Conservation (phyloP, 2,329 filamentous ascomycete species). For the Endoconidiophora laricicola region DNA sequence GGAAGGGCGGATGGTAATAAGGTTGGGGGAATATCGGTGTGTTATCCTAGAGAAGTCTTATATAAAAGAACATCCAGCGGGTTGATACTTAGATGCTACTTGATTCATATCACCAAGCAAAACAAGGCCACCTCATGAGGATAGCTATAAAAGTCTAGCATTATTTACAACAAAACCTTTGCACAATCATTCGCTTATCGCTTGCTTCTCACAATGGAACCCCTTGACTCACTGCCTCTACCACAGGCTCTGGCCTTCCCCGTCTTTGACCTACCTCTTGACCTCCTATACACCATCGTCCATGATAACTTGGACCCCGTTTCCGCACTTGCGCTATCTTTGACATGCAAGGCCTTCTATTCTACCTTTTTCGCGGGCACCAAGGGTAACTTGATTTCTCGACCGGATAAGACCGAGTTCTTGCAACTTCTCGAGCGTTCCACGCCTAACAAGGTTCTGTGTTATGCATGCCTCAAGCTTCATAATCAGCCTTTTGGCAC, state of each 20-base stretch:
- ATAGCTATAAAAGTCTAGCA: no score
- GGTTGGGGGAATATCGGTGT: no score
- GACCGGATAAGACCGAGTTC: constrained; percentile 2
- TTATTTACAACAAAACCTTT: no score
- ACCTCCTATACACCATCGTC: constrained; percentile 5
- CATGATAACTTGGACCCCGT: neutral
- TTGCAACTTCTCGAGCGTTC: constrained; percentile 3
- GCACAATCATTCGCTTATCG: no score
- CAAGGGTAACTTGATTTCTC: neutral
- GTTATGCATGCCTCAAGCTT: constrained; percentile 8
- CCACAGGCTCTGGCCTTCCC: neutral
- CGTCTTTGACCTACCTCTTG: constrained; percentile 9
- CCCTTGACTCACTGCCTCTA: neutral
- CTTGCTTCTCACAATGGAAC: neutral
- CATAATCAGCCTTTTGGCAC: neutral
- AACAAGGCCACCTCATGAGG: no score
- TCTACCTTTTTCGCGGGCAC: neutral
- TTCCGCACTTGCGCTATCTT: neutral
- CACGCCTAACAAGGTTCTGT: neutral
- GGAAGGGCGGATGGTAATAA: no score
- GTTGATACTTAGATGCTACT: no score
- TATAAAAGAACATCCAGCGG: no score
- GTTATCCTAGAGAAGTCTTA: no score
- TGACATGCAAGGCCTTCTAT: constrained; percentile 5
- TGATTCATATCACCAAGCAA: neutral